These are phyloP conservation scores for Backusella mclennaniae DNA, from an alignment of 192 early-diverging fungal genomes.

Conservation along the genomic window DNA sequence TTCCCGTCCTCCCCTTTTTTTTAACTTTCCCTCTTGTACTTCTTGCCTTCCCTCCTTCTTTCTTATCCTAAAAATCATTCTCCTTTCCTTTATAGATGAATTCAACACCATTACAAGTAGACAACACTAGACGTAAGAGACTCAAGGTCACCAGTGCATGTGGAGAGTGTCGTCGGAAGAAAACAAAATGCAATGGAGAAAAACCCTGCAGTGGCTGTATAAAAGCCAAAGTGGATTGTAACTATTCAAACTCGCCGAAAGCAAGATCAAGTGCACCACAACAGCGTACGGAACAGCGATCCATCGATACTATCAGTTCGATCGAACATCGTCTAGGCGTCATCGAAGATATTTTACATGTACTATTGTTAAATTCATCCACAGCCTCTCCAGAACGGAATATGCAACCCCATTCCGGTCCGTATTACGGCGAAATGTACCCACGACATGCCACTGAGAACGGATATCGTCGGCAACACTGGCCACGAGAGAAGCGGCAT, in stretches of 20 bases:
- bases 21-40: background rate
- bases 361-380: conserved; percentile 3
- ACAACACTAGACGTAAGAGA: conserved; percentile 21
- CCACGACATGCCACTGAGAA: background rate
- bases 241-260: conserved; percentile 20
- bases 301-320: conserved; percentile 11
- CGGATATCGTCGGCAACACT: conserved; percentile 4
- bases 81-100: conserved; percentile 3
- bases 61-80: background rate
- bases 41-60: background rate
- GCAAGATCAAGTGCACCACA: conserved; percentile 6
- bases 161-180: conserved; percentile 26
- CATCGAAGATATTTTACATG: conserved; percentile 25
- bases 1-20: background rate
- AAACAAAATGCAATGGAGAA: conserved; percentile 27
- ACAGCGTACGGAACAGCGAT: conserved; percentile 9
- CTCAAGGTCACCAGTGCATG: conserved; percentile 26
- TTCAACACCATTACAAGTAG: background rate
- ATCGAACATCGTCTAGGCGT: conserved; percentile 15
- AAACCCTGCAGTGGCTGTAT: conserved; percentile 25
- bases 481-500: conserved; percentile 2
- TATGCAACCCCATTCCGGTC: conserved; percentile 21
- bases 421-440: conserved; percentile 19
- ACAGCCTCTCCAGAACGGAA: conserved; percentile 10
- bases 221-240: conserved; percentile 19